phyloP scores from a whole-genome alignment of 495 filamentous ascomycete species.

The Cladorrhinum samala region DNA sequence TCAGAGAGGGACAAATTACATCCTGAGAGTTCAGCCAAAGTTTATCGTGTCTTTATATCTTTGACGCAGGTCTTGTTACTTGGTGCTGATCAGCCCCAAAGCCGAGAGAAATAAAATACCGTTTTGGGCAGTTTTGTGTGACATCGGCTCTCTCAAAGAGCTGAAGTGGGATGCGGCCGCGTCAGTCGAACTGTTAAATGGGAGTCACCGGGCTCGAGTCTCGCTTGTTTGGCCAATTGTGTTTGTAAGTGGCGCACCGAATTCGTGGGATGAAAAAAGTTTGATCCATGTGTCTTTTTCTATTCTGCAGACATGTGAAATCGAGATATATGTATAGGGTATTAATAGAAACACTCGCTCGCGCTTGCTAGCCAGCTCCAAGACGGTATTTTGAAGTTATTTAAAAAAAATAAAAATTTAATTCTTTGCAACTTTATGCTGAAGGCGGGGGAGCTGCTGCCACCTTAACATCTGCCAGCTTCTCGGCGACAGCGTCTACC shows the following conservation, averaged over 20 bases:
- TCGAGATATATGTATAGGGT: not conserved
- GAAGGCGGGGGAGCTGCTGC: not conserved
- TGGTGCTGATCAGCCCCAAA: not conserved
- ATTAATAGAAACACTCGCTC: no score
- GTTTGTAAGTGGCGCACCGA: not conserved
- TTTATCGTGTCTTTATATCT: no score
- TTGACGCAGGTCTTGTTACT: not conserved
- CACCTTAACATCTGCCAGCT: constrained; percentile 7
- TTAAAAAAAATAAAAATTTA: no score
- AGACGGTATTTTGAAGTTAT: no score
- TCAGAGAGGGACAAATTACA: no score
- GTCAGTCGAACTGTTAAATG: not conserved
- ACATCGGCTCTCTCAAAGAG: not conserved
- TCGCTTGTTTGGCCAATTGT: not conserved
- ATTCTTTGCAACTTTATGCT: not conserved
- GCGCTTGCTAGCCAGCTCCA: no score
- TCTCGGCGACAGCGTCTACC: not conserved
- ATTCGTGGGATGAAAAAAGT: not conserved
- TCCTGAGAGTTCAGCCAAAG: no score
- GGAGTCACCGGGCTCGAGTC: not conserved
- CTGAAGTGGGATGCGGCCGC: not conserved
- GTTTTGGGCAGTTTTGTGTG: not conserved
- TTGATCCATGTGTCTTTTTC: not conserved
- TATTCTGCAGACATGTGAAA: not conserved
- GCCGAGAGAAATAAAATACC: not conserved